Evolutionary conservation across 2,329 filamentous ascomycete genomes (phyloP).

Genomic region (Sporothrix schenckii): DNA sequence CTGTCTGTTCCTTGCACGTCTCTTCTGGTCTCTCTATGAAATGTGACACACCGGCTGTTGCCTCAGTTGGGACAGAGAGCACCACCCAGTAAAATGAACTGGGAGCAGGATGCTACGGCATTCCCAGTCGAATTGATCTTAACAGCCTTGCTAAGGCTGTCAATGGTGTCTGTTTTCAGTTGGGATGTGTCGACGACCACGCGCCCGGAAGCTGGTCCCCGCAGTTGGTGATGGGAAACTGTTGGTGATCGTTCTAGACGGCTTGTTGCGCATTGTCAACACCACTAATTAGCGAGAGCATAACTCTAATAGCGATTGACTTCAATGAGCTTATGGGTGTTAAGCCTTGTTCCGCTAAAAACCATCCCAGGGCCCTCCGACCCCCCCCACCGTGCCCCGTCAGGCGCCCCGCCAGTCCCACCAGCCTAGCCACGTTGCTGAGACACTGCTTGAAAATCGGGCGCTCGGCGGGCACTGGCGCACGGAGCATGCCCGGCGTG

Average conservation of each 20-base stretch:
- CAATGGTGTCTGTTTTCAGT: background rate
- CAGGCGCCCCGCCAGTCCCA: background rate
- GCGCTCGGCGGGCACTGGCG: background rate
- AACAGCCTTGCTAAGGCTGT: conserved; percentile 6
- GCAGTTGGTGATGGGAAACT: background rate
- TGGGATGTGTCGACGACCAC: background rate
- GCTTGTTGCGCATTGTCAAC: no score
- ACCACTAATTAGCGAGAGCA: background rate
- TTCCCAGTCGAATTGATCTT: conserved; percentile 14
- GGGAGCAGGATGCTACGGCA: background rate
- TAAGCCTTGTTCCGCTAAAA: conserved; percentile 3
- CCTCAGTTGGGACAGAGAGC: background rate
- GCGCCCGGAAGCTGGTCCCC: background rate
- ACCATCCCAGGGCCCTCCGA: background rate
- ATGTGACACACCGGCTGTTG: conserved; percentile 23
- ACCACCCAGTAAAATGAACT: background rate
- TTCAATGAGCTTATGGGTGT: background rate
- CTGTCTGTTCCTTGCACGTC: background rate
- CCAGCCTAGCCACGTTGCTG: conserved; percentile 21
- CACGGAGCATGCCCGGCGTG: conserved; percentile 16
- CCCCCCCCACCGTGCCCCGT: background rate
- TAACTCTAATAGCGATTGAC: background rate
- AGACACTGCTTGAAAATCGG: background rate
- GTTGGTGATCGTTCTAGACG: background rate
- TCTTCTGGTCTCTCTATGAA: background rate